Percentiles rank a stretch among this genome's conserved stretches.
phyloP scores from a whole-genome alignment of 23 red algal genomes.

The Chondrus crispus region DNA sequence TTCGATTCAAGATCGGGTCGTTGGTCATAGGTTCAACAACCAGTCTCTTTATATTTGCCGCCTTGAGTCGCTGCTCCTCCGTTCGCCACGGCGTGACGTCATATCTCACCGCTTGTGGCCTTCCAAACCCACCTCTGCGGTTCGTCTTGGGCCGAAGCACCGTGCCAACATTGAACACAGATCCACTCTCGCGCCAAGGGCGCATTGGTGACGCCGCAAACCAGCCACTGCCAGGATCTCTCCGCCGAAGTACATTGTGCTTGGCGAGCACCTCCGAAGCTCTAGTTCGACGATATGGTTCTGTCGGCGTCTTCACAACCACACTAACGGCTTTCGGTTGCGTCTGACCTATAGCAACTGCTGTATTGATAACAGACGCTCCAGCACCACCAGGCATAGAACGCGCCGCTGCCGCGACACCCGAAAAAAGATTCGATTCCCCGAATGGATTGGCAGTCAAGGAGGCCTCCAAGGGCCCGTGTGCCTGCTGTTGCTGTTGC shows the following conservation, averaged over 20 bases:
- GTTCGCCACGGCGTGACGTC: conserved; percentile 50
- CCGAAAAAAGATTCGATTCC: conserved; percentile 27
- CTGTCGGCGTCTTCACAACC: neutral
- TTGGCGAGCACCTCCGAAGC: neutral
- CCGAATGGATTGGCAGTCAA: conserved; percentile 50
- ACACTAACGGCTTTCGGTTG: neutral
- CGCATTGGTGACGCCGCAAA: conserved; percentile 14
- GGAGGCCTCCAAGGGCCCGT: conserved; percentile 34
- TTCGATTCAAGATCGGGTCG: conserved; percentile 30
- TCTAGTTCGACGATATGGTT: neutral
- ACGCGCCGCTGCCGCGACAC: neutral
- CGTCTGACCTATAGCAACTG: neutral
- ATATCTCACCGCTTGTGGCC: neutral
- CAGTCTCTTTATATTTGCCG: conserved; percentile 43
- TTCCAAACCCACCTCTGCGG: neutral
- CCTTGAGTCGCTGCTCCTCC: conserved; percentile 35
- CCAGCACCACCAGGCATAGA: neutral
- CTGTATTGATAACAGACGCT: neutral
- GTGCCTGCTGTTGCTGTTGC: conserved; percentile 42
- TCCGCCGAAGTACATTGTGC: neutral
- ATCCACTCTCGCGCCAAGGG: conserved; percentile 24
- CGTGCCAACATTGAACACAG: conserved; percentile 25
- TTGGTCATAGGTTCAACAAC: conserved; percentile 48
- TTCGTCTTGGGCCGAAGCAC: neutral
- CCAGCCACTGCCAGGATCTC: neutral